These are phyloP conservation scores for Rhazya stricta DNA, from an alignment of 257 asterid species.

Conservation along the genomic window DNA sequence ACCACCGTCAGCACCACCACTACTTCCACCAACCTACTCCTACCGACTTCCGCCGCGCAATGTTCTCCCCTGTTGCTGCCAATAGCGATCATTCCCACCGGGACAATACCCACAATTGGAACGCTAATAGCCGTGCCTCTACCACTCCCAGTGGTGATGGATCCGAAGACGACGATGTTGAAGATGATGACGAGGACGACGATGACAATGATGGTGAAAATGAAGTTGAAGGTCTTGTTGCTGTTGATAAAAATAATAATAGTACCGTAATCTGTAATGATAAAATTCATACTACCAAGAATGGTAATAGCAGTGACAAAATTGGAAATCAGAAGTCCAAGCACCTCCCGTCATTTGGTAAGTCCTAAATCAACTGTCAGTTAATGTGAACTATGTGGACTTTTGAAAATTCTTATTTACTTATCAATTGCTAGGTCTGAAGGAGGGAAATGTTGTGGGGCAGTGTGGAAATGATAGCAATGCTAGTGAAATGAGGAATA, in stretches of 20 bases:
- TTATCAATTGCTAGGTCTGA: slow-evolving; percentile 32
- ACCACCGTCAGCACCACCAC: slow-evolving; percentile 45
- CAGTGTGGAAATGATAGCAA: slow-evolving; percentile 36
- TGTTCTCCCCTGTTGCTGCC: slow-evolving; percentile 14
- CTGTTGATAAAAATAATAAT: slow-evolving; percentile 28
- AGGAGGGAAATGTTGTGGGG: slow-evolving; percentile 41
- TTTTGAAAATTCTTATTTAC: slow-evolving; percentile 1
- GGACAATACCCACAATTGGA: slow-evolving; percentile 43
- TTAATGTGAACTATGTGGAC: neutral
- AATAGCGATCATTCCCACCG: slow-evolving; percentile 2
- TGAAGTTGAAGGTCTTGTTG: slow-evolving; percentile 39
- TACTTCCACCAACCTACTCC: slow-evolving; percentile 28
- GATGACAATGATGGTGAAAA: slow-evolving; percentile 38
- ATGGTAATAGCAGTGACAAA: slow-evolving; percentile 24
- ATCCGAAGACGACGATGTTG: slow-evolving; percentile 55
- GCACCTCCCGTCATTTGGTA: slow-evolving; percentile 47
- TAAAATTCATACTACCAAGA: slow-evolving; percentile 2
- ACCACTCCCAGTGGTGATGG: slow-evolving; percentile 41
- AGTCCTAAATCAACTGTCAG: neutral
- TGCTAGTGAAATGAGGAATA: slow-evolving; percentile 42
- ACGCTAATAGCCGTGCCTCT: slow-evolving; percentile 37
- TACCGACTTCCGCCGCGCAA: slow-evolving; percentile 40
- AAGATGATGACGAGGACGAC: slow-evolving; percentile 37
- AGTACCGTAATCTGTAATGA: slow-evolving; percentile 14
- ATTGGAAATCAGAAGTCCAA: slow-evolving; percentile 38